Evolutionary conservation across 1,139 yeast genomes (phyloP), one percentile per base, ranked within the genome.

Genomic region (Lodderomyces pseudojiufengensis): DNA sequence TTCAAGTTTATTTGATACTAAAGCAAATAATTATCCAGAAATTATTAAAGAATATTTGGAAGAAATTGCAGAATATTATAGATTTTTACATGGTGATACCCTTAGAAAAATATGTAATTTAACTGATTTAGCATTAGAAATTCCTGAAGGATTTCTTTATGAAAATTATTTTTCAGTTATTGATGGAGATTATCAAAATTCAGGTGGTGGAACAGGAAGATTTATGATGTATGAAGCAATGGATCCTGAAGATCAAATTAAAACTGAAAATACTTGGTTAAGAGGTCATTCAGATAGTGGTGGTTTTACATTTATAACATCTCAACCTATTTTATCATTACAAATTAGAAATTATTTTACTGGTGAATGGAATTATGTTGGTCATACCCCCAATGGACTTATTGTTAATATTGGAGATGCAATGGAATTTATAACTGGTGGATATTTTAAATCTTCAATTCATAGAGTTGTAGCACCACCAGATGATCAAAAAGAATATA

Each of bases 211-310:
- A 2, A 56, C 55, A 31, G 66, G 65, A 5, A 47, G 66, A 39
- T 57, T 61, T 32, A 61, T 61, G 65, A 38, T 18, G 11, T 60
- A 59, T 38, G 60, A 58, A 37, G 52, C 49, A 11, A 54, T 60
- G 59, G 44, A 51, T 8, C 47, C 53, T 3, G 55, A 55, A 21
- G 63, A 59, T 31, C 46, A 42, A 24, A 37, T 38, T 22, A 52
- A 53, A 35, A 60, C 65, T 0, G 55, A 58, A 12, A 55, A 59
- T 15, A 70, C 70, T 9, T 70, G 73, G 73, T 53, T 73, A 21
- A 55, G 78, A 39, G 78, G 78, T 1, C 78, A 73, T 42, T 65
- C 75, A 10, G 78, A 73, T 49, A 61, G 66, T 27, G 61, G 70
- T 35, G 77, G 69, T 1, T 65, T 73, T 39, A 64, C 78, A 0